Evolutionary conservation across 2,329 filamentous ascomycete genomes (phyloP), one percentile per base, ranked within the genome.

Genomic region (Ciborinia camelliae): DNA sequence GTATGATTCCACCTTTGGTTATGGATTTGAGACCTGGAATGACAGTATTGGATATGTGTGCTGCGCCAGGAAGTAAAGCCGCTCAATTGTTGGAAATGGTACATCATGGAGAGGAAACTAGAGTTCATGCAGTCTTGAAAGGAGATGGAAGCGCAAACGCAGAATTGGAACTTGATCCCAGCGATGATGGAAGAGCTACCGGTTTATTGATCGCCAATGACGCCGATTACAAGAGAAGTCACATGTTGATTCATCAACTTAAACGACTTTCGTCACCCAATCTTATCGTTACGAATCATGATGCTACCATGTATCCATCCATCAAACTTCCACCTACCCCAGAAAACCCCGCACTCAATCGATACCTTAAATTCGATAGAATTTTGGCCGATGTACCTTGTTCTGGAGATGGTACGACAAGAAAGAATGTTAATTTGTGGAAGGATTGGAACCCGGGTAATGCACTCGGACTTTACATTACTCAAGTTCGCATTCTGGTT

Each of bases 231-330:
- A 96, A 94, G 81, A 90, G 95, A 69, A 92, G 92, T 64, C 95
- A 98, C 79, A 95, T 99, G 90, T 80, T 99, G 75, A 91, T 97
- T 55, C 95, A 99, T 77, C 95, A 99, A 79, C 90, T 98, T 73
- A 99, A 99, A 83, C 90, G 95, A 67, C 83, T 99, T 59, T 97
- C 94, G 68, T 98, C 95, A 5, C 94, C 95, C 3, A 99, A 99
- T 76, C 82, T 99, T 71, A 90, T 99, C 68, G 94, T 99, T 68
- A 98, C 92, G 50, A 98, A 99, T 77, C 94, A 99, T 79, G 95
- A 99, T 77, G 95, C 95, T 50, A 97, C 93, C 5, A 87, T 96
- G 77, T 99, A 93, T 77, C 95, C 95, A 3, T 92, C 93, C 0
- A 92, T 99, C 73, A 91, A 90, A 75, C 84, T 98, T n/a, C 88